Conservation (phyloP, 2,329 filamentous ascomycete genomes). For the Alternaria longipes region DNA sequence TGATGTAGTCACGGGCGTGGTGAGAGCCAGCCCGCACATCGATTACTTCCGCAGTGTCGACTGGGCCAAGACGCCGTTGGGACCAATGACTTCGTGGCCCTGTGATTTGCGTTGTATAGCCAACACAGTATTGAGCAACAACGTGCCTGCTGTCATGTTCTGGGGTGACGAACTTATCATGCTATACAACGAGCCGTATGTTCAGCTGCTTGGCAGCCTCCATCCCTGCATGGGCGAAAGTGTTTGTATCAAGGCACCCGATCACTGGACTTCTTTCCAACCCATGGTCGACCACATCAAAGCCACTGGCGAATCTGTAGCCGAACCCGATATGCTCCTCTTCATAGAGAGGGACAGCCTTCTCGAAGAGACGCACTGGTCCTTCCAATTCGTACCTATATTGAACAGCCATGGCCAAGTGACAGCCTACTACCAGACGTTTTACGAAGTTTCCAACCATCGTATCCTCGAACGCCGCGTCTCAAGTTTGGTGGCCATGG, state of each 20-base stretch:
- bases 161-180: constrained; percentile 50
- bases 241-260: constrained; percentile 70
- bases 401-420: constrained; percentile 74
- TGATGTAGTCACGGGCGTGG: constrained; percentile 9
- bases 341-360: constrained; percentile 74
- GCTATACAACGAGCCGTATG: constrained; percentile 52
- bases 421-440: constrained; percentile 77
- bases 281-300: constrained; percentile 37
- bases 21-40: constrained; percentile 61
- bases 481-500: constrained; percentile 68
- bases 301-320: constrained; percentile 28
- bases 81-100: constrained; percentile 75
- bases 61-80: constrained; percentile 76
- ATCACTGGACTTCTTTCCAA: constrained; percentile 64
- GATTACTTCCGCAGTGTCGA: constrained; percentile 73
- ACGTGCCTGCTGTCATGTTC: constrained; percentile 68
- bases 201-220: constrained; percentile 36
- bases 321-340: constrained; percentile 73
- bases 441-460: constrained; percentile 76
- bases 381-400: constrained; percentile 79
- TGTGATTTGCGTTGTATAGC: constrained; percentile 76
- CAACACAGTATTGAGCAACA: constrained; percentile 72
- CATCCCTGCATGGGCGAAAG: constrained; percentile 68
- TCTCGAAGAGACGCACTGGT: constrained; percentile 80
- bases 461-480: constrained; percentile 34